A percentile compares a stretch with the other conserved stretches of the same genome.
Evolutionary conservation across 1,284 basidiomycete species (phyloP).

Genomic region (Grifola frondosa): DNA sequence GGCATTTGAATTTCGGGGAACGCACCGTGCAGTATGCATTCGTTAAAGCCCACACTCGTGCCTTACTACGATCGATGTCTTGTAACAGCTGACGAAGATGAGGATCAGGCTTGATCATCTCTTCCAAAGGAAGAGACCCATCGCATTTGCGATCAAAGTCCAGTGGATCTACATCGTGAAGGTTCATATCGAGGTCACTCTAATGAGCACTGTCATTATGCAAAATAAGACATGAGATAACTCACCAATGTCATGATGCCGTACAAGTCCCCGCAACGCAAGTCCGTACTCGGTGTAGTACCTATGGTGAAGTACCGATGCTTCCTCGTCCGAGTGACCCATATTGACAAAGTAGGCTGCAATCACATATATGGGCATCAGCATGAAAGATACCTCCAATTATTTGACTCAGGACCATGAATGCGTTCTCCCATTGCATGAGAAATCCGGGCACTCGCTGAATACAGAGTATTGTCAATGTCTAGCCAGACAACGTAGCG

Average conservation of each 20-base stretch:
- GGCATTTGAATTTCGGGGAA: conserved; percentile 6
- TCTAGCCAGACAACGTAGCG: conserved; percentile 75
- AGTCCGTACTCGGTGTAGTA: conserved; percentile 85
- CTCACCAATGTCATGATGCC: conserved; percentile 77
- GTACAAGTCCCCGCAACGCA: conserved; percentile 79
- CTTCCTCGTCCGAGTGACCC: conserved; percentile 68
- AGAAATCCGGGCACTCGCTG: conserved; percentile 71
- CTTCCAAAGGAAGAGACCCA: conserved; percentile 79
- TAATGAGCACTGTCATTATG: not conserved
- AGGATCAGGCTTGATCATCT: conserved; percentile 72
- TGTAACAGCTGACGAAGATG: conserved; percentile 65
- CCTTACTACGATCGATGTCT: conserved; percentile 78
- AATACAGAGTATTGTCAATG: conserved; percentile 87
- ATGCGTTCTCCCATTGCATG: conserved; percentile 82
- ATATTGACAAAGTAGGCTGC: conserved; percentile 76
- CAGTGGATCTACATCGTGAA: conserved; percentile 60
- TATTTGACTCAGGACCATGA: conserved; percentile 48
- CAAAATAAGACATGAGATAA: conserved; percentile 13
- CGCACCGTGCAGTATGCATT: conserved; percentile 77
- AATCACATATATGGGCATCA: not conserved
- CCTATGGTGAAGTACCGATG: conserved; percentile 66
- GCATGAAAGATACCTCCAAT: not conserved
- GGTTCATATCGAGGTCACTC: not conserved
- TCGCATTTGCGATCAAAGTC: conserved; percentile 89
- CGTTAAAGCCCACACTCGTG: conserved; percentile 80